Percentiles rank a stretch among this genome's conserved stretches.
phyloP scores from a whole-genome alignment of 305 asterid genomes.

The Fraxinus greggii region DNA sequence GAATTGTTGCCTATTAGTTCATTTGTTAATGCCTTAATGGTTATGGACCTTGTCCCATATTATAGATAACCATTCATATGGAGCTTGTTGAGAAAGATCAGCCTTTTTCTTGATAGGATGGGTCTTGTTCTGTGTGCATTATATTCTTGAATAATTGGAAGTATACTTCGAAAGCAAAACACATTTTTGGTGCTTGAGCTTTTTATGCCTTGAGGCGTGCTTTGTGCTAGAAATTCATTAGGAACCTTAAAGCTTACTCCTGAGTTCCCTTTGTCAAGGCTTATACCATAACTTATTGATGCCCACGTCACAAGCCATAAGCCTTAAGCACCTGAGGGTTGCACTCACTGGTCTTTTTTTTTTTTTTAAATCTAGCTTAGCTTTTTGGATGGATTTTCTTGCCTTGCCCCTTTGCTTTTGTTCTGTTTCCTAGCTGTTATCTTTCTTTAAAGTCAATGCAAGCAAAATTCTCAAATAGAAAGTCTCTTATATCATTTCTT shows the following conservation, averaged over 20 bases:
- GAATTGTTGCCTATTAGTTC: background rate
- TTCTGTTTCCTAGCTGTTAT: background rate
- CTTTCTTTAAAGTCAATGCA: background rate
- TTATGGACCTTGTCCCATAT: slow-evolving; percentile 1
- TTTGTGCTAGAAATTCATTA: background rate
- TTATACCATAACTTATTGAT: background rate
- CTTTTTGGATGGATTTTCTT: background rate
- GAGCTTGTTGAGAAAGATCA: slow-evolving; percentile 1
- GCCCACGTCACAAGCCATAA: background rate
- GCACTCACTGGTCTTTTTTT: background rate
- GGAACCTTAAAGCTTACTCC: background rate
- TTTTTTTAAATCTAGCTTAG: background rate
- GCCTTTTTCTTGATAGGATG: background rate
- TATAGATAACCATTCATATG: background rate
- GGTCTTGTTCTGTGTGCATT: background rate
- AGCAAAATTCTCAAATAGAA: background rate
- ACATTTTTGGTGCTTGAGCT: background rate
- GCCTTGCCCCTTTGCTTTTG: background rate
- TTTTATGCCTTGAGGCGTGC: background rate
- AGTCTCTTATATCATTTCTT: background rate
- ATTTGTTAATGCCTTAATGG: background rate
- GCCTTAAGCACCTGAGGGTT: background rate
- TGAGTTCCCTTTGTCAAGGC: background rate
- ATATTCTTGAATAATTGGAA: background rate
- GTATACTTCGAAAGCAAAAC: background rate